phyloP scores from a whole-genome alignment of 768 basidiomycete species.

The Lentinula detonsa region DNA sequence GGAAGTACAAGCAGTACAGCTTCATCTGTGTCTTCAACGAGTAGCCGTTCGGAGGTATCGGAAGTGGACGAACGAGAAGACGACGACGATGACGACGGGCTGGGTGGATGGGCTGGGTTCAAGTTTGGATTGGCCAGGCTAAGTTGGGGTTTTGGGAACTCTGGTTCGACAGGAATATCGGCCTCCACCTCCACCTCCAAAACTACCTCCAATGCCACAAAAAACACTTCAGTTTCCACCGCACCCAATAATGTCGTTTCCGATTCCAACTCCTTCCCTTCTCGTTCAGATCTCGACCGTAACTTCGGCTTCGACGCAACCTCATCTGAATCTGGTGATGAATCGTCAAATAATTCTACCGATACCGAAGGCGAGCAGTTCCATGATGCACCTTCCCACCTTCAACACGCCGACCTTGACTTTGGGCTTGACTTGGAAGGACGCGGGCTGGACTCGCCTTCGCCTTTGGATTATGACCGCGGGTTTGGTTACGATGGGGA shows the following conservation, averaged over 20 bases:
- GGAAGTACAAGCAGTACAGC: constrained; percentile 20
- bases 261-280: constrained; percentile 23
- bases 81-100: constrained; percentile 18
- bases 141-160: constrained; percentile 31
- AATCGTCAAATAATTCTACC: not conserved
- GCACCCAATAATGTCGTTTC: not conserved
- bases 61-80: constrained; percentile 14
- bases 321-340: not conserved
- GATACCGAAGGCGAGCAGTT: constrained; percentile 3
- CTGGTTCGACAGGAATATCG: constrained; percentile 14
- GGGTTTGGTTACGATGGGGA: constrained; percentile 20
- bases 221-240: not conserved
- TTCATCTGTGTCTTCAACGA: not conserved
- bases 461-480: constrained; percentile 13
- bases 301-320: constrained; percentile 31
- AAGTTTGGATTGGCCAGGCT: constrained; percentile 34
- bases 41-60: constrained; percentile 9
- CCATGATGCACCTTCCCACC: not conserved
- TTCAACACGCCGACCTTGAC: not conserved
- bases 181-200: not conserved
- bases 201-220: not conserved
- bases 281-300: constrained; percentile 35
- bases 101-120: constrained; percentile 33
- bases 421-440: not conserved
- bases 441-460: not conserved